Conservation (phyloP, 495 filamentous ascomycete genomes). For the Aspergillus funiculosus region DNA sequence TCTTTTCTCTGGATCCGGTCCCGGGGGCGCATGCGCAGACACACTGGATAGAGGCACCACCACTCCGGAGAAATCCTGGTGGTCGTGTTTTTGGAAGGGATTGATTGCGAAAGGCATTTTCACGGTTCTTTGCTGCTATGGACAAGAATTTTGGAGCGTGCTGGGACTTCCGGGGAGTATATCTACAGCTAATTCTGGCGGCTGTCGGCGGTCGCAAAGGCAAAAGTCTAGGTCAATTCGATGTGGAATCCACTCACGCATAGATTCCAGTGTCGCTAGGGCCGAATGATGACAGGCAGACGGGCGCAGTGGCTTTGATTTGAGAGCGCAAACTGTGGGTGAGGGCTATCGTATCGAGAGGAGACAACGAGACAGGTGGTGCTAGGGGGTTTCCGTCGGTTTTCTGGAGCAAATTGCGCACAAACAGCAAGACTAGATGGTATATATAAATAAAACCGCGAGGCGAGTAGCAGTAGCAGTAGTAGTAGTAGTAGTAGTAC, state of each 20-base stretch:
- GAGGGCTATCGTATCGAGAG: too few species aligned
- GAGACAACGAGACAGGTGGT: background rate
- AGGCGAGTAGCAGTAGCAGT: conserved; percentile 5
- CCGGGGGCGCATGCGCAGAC: conserved; percentile 26
- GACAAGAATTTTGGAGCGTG: background rate
- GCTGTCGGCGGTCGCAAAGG: conserved; percentile 13
- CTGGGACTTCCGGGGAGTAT: background rate
- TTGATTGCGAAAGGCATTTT: conserved; percentile 37
- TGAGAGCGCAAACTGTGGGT: too few species aligned
- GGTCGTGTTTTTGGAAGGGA: conserved; percentile 47
- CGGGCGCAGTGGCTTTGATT: conserved; percentile 16
- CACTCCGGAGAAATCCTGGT: conserved; percentile 45
- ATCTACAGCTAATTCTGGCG: conserved; percentile 3
- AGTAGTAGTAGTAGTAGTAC: conserved; percentile 9
- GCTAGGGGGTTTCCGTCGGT: background rate
- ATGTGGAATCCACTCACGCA: too few species aligned
- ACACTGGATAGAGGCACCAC: conserved; percentile 47
- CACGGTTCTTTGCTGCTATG: conserved; percentile 23
- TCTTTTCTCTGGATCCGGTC: conserved; percentile 24
- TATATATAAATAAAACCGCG: conserved; percentile 13
- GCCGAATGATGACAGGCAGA: too few species aligned
- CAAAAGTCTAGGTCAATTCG: conserved; percentile 5
- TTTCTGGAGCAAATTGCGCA: conserved; percentile 2
- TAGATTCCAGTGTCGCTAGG: conserved; percentile 9
- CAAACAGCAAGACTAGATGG: conserved; percentile 11